Conservation (phyloP, 2,329 filamentous ascomycete species). For the Pyrenochaeta sp. region DNA sequence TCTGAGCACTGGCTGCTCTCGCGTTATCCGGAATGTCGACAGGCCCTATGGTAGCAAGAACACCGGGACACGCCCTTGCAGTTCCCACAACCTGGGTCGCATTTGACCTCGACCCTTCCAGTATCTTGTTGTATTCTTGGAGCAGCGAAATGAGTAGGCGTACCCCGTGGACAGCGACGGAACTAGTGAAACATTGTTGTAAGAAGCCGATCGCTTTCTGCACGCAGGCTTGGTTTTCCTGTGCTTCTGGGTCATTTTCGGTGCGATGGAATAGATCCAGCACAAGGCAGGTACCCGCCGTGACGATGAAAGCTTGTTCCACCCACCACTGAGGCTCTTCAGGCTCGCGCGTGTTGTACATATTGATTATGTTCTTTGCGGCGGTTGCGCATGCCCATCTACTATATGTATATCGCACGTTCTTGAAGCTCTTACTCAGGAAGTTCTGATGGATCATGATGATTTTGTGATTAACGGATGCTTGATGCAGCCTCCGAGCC, state of each 20-base stretch:
- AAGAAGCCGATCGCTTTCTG: slow-evolving; percentile 46
- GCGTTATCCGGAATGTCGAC: slow-evolving; percentile 15
- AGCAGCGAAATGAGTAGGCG: slow-evolving; percentile 50
- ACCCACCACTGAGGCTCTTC: slow-evolving; percentile 56
- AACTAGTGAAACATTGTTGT: slow-evolving; percentile 46
- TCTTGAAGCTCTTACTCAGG: slow-evolving; percentile 53
- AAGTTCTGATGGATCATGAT: slow-evolving; percentile 58
- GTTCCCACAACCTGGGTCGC: slow-evolving; percentile 1
- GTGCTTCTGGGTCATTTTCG: slow-evolving; percentile 30
- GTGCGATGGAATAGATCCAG: slow-evolving; percentile 41
- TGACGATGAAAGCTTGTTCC: slow-evolving; percentile 45
- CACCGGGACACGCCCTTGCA: slow-evolving; percentile 5
- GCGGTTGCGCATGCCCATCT: slow-evolving; percentile 54
- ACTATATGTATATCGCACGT: slow-evolving; percentile 53
- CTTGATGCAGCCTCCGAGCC: slow-evolving; percentile 51
- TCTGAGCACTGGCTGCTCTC: neutral
- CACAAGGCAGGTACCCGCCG: slow-evolving; percentile 37
- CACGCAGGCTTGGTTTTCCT: slow-evolving; percentile 37
- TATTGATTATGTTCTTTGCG: slow-evolving; percentile 52
- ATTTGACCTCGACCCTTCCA: slow-evolving; percentile 17
- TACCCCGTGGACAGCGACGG: slow-evolving; percentile 50
- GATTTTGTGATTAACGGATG: slow-evolving; percentile 55
- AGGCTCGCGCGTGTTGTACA: slow-evolving; percentile 46
- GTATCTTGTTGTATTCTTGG: slow-evolving; percentile 34
- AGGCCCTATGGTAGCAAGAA: slow-evolving; percentile 18